phyloP scores from a whole-genome alignment of 768 basidiomycete genomes.

The Rhodotorula toruloides region DNA sequence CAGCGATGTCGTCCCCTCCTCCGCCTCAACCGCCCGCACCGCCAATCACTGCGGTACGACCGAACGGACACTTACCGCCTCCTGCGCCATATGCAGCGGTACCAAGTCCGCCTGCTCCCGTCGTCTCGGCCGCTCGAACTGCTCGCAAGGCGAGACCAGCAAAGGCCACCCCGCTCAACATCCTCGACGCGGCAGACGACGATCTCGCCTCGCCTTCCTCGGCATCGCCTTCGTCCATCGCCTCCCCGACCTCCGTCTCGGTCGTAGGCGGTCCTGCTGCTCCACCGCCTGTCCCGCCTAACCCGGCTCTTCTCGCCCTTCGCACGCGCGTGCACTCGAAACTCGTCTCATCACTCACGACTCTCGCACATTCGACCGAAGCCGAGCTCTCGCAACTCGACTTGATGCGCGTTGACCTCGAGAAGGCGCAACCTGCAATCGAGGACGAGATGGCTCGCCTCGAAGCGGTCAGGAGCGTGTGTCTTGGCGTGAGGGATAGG shows the following conservation, averaged over 20 bases:
- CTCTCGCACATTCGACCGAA: slow-evolving; percentile 49
- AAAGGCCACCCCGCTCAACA: slow-evolving; percentile 9
- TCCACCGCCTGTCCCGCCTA: slow-evolving; percentile 72
- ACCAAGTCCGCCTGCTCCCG: background rate
- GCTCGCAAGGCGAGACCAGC: background rate
- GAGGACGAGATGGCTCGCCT: slow-evolving; percentile 92
- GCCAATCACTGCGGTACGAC: too few relatives aligned
- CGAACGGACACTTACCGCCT: too few relatives aligned
- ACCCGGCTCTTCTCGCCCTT: slow-evolving; percentile 78
- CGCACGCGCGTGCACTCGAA: slow-evolving; percentile 72
- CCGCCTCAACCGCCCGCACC: background rate
- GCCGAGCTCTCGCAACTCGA: slow-evolving; percentile 61
- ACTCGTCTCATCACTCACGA: slow-evolving; percentile 59
- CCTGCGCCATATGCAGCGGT: background rate
- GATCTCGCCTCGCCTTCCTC: background rate
- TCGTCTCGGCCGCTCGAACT: background rate
- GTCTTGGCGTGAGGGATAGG: slow-evolving; percentile 67
- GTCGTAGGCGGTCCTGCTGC: slow-evolving; percentile 7
- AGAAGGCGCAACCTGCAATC: slow-evolving; percentile 85
- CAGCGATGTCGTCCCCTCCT: background rate
- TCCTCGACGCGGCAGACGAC: slow-evolving; percentile 32
- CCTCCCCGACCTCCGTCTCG: background rate
- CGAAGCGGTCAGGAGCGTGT: slow-evolving; percentile 87
- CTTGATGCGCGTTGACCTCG: slow-evolving; percentile 74
- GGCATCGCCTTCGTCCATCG: slow-evolving; percentile 1